Conservation (phyloP, 2,329 filamentous ascomycete species). For the Pseudogymnoascus verrucosus region DNA sequence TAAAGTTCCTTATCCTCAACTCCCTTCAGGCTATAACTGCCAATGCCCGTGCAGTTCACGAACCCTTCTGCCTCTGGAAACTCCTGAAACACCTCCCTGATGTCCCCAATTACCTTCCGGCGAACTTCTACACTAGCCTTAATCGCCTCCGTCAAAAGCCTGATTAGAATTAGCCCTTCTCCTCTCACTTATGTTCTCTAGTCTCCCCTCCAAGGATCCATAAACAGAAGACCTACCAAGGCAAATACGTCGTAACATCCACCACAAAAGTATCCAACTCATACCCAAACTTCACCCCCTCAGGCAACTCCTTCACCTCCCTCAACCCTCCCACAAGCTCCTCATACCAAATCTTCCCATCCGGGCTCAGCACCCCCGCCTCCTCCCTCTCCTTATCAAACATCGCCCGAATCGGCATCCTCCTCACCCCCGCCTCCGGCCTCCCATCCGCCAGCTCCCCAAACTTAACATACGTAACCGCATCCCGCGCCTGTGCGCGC, state of each 20-base stretch:
- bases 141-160: constrained; percentile 24
- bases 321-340: constrained; percentile 30
- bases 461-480: constrained; percentile 12
- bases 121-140: constrained; percentile 16
- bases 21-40: constrained; percentile 20
- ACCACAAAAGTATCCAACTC: constrained; percentile 32
- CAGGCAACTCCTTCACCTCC: constrained; percentile 28
- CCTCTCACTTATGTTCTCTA: background rate
- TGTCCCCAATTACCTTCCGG: constrained; percentile 13
- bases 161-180: constrained; percentile 10
- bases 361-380: constrained; percentile 28
- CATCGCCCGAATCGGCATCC: constrained; percentile 10
- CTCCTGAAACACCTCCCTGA: constrained; percentile 13
- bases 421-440: constrained; percentile 15
- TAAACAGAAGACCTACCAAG: constrained; percentile 24
- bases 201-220: background rate
- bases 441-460: constrained; percentile 19
- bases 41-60: constrained; percentile 24
- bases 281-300: constrained; percentile 30
- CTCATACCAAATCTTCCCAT: constrained; percentile 35
- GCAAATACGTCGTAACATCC: constrained; percentile 30
- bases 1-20: constrained; percentile 24
- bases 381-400: constrained; percentile 15
- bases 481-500: constrained; percentile 10
- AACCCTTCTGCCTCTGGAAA: constrained; percentile 15